Base-by-base conservation (phyloP, 495 filamentous ascomycete species). In the Penicillium roqueforti region DNA sequence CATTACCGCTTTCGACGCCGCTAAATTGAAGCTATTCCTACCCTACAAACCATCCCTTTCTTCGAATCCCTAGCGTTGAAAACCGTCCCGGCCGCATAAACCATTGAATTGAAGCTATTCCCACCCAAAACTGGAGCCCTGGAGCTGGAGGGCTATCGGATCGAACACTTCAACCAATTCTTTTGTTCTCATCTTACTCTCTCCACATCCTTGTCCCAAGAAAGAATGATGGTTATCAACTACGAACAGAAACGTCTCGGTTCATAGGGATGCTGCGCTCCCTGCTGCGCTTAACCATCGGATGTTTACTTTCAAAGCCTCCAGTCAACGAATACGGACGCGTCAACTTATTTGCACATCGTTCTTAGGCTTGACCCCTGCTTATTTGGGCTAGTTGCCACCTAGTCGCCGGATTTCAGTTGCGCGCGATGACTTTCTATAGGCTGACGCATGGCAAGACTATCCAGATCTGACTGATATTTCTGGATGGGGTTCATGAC, bases 401-500 rank as follows among this genome's bases (percentile, higher is more conserved):
- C 50, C 50, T 8, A 18, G 1, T 26, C 13, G 16, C 38, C 10
- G 28, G 42, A 9, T 46, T 55, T 28, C 47, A 58, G 14, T 40
- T 58, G 1, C 36, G 43, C 22, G 51, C 46, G 8, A 32, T 58
- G 29, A 54, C 56, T 1, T 58, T 58, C 45, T 54, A 49, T 29
- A 46, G 45, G 20, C 31, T 54, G 29, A 58, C 20, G 16, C 51
- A 14, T 58, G 51, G 51, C 32, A 34, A 6, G 8, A 41, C 14
- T 51, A 29, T 16, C 56, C 56, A 16, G 45, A 54, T 37, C 40
- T 39, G 2, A 6, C 40, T 20, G 31, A 50, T 4, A 9, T 23
- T 20, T 37, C 51, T 13, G 26, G 40, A 2, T 54, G 51, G 56
- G 32, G 40, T 9, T 6, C 44, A 22, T 31, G 39, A 28, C 56